Base-by-base conservation (phyloP, 192 early-diverging fungal species). In the Cetraspora pellucida region DNA sequence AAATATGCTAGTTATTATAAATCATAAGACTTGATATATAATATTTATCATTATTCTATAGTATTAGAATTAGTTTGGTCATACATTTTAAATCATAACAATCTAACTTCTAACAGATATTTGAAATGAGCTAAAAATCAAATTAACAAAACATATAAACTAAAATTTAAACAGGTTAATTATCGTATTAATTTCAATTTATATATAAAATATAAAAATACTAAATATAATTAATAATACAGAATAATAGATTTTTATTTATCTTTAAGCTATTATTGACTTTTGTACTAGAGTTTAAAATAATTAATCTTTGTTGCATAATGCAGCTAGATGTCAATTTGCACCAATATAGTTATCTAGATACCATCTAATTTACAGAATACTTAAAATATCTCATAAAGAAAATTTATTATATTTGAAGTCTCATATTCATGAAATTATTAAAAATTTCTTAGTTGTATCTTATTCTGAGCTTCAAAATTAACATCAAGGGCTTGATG, bases 131-230 rank as follows among this genome's bases (percentile, higher is more conserved):
- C 10, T 4, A 3, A 60, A 60, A 27, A 60, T 5, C 58, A 60
- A 60, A 23, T 13, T 27, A 16, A 60, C 6, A 5, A 21, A 27
- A 23, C 25, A 25, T 60, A 60, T 60, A 10, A 60, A 25, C 11
- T 60, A 60, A 60, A 60, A 60, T 60, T 27, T 60, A 23, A 60
- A 25, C 58, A 60, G 25, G 58, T 60, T 37, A 37, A 37, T 37
- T 37, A 37, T 37, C 31, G 5, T 37, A 37, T 37, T 37, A 37
- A 37, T 37, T 37, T 37, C 31, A 37, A 37, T 37, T 37, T 37
- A 37, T 37, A 37, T 37, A 37, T 37, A 37, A 37, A 37, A 37
- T 37, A 37, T 37, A 37, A 37, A 37, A 37, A 37, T 37, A 37
- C 31, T 37, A 37, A 37, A 37, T 37, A 37, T 37, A 37, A 37